Evolutionary conservation across 495 filamentous ascomycete genomes (phyloP).

Genomic region (Neurospora sp.): DNA sequence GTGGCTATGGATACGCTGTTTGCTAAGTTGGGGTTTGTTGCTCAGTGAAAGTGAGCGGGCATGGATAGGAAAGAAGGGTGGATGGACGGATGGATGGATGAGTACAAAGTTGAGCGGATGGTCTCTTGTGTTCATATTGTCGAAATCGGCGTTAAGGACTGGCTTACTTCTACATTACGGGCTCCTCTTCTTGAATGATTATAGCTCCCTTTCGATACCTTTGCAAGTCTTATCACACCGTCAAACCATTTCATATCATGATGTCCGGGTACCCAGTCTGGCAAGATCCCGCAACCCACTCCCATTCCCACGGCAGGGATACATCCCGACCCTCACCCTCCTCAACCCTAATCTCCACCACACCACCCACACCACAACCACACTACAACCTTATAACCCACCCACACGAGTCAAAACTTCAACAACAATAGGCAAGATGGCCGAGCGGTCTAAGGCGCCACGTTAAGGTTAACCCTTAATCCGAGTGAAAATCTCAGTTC

Average conservation of each 20-base stretch:
- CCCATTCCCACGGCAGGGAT: not conserved
- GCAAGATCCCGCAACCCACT: no score
- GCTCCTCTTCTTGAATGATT: not conserved
- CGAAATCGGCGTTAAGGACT: not conserved
- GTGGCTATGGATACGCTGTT: slow-evolving; percentile 94
- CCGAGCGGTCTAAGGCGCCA: not conserved
- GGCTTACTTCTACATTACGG: not conserved
- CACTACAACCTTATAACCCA: not conserved
- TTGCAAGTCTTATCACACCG: not conserved
- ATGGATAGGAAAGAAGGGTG: not conserved
- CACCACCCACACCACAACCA: not conserved
- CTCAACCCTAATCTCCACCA: not conserved
- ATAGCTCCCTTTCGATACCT: not conserved
- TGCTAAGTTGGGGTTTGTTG: slow-evolving; percentile 39
- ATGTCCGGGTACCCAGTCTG: no score
- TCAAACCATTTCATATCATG: not conserved
- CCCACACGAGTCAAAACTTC: not conserved
- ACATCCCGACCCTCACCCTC: not conserved
- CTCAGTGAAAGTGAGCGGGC: slow-evolving; percentile 11
- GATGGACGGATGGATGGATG: not conserved
- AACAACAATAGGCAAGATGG: not conserved
- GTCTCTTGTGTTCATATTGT: not conserved
- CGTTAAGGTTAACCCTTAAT: not conserved
- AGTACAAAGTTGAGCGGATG: not conserved
- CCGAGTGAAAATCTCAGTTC: slow-evolving; percentile 1